phyloP scores from a whole-genome alignment of 1,284 basidiomycete genomes.

The Golubevia pallescens region DNA sequence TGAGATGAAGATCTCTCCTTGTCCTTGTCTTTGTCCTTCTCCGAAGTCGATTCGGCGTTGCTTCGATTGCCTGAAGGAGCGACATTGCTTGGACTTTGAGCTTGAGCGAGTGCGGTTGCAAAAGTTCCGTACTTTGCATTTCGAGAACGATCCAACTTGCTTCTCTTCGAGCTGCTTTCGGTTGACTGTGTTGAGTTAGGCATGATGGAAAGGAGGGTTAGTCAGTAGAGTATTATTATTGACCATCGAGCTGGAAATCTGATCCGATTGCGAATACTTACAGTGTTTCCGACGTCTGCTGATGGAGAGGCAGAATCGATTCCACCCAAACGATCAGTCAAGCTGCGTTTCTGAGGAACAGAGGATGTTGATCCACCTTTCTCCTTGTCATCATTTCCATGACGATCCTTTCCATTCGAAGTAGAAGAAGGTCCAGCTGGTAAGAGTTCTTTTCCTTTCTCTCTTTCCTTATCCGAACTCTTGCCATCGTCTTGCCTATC shows the following conservation, averaged over 20 bases:
- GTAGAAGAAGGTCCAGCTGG: not conserved
- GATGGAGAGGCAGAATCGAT: not conserved
- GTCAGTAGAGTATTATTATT: too few species aligned
- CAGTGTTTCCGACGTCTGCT: not conserved
- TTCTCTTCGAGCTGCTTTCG: not conserved
- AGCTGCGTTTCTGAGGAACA: not conserved
- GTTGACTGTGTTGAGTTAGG: not conserved
- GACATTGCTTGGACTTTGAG: not conserved
- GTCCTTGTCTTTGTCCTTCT: conserved; percentile 4
- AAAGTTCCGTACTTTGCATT: not conserved
- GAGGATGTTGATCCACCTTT: not conserved
- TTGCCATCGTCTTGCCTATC: conserved; percentile 1
- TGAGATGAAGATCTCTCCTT: conserved; percentile 1
- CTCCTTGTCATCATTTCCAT: not conserved
- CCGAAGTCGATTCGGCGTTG: not conserved
- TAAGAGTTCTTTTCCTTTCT: conserved; percentile 3
- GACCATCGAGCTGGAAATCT: too few species aligned
- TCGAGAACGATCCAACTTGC: not conserved
- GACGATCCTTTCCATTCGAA: not conserved
- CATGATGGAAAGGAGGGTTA: too few species aligned
- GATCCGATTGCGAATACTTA: not conserved
- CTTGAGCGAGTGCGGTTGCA: not conserved
- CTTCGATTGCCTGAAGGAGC: not conserved
- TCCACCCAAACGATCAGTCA: not conserved
- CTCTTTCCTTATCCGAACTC: conserved; percentile 1